phyloP scores from a whole-genome alignment of 2,329 filamentous ascomycete species.

The Xylariaceae sp. region DNA sequence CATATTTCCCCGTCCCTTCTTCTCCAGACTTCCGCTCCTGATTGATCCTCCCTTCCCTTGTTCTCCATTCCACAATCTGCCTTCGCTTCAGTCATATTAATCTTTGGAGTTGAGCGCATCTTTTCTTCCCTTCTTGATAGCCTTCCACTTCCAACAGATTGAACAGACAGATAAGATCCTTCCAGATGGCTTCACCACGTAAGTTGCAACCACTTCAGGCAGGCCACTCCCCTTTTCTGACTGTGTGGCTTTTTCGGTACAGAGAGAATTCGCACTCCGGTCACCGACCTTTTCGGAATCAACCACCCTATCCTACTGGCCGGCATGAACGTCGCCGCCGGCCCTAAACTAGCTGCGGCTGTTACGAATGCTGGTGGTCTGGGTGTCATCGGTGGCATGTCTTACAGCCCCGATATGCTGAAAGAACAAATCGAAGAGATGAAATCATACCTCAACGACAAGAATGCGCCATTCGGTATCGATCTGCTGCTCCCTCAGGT shows the following conservation, averaged over 20 bases:
- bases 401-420: slow-evolving; percentile 97
- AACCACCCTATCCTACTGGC: slow-evolving; percentile 93
- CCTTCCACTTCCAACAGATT: background rate
- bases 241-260: slow-evolving; percentile 15
- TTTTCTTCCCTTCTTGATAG: background rate
- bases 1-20: slow-evolving; percentile 4
- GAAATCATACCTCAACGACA: slow-evolving; percentile 80
- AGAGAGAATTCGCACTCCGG: slow-evolving; percentile 86
- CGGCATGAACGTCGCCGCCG: slow-evolving; percentile 98
- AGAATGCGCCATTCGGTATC: slow-evolving; percentile 92
- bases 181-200: slow-evolving; percentile 33
- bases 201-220: too few species aligned
- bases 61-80: background rate
- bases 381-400: slow-evolving; percentile 91
- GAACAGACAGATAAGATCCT: background rate
- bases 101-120: background rate
- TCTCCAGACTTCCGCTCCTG: slow-evolving; percentile 1
- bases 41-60: background rate
- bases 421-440: slow-evolving; percentile 91
- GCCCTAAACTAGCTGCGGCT: slow-evolving; percentile 90
- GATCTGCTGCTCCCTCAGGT: slow-evolving; percentile 92
- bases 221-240: too few species aligned
- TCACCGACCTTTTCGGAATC: slow-evolving; percentile 96
- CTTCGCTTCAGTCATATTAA: background rate
- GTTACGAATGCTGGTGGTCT: slow-evolving; percentile 96